These are phyloP conservation scores for Clavispora asparagi DNA, from an alignment of 805 yeast genomes.

Conservation along the genomic window DNA sequence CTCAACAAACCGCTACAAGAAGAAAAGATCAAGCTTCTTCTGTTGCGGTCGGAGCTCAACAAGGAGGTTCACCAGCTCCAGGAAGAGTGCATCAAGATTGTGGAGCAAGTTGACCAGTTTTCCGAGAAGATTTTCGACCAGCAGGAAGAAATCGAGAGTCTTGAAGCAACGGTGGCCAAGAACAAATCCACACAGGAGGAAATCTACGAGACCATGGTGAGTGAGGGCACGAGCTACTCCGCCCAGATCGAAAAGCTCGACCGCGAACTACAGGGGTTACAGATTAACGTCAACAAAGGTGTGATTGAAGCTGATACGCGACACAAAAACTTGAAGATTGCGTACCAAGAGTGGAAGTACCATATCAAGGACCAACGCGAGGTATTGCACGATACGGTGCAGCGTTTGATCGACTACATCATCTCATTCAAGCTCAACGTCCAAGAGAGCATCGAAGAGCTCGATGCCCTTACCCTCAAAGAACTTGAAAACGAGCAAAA, in stretches of 20 bases:
- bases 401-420: constrained; percentile 53
- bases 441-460: constrained; percentile 58
- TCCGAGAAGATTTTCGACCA: constrained; percentile 53
- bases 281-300: constrained; percentile 45
- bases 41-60: constrained; percentile 31
- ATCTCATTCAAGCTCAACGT: constrained; percentile 63
- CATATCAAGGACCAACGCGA: constrained; percentile 44
- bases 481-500: constrained; percentile 23
- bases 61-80: constrained; percentile 44
- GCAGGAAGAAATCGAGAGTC: constrained; percentile 49
- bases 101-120: constrained; percentile 54
- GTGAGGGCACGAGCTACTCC: constrained; percentile 48
- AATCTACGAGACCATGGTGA: constrained; percentile 47
- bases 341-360: constrained; percentile 45
- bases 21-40: constrained; percentile 38
- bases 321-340: constrained; percentile 48
- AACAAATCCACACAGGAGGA: constrained; percentile 52
- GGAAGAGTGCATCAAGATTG: constrained; percentile 53
- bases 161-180: constrained; percentile 52
- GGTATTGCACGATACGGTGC: constrained; percentile 48
- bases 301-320: constrained; percentile 41
- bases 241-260: constrained; percentile 65
- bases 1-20: constrained; percentile 42
- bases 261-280: constrained; percentile 47
- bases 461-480: constrained; percentile 43